Evolutionary conservation across 2,329 filamentous ascomycete species (phyloP).

Genomic region (Epichloe bromicola): DNA sequence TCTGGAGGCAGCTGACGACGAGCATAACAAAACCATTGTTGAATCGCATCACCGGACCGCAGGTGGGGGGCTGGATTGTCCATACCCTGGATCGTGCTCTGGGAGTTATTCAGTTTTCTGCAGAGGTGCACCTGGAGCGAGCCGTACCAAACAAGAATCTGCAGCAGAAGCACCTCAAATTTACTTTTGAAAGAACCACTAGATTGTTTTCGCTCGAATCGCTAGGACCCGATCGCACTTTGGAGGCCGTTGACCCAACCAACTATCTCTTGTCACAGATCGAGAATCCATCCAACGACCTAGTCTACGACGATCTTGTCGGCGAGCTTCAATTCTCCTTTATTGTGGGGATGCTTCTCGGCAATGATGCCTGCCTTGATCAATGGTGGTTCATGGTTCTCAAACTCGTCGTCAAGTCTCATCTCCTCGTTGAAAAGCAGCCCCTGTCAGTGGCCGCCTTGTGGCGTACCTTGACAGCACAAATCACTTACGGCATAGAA

Average conservation of each 20-base stretch:
- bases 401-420: slow-evolving; percentile 37
- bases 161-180: slow-evolving; percentile 29
- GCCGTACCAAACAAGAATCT: slow-evolving; percentile 22
- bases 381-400: slow-evolving; percentile 48
- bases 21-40: slow-evolving; percentile 33
- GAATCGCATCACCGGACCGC: slow-evolving; percentile 31
- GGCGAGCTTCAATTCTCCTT: slow-evolving; percentile 51
- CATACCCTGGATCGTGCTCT: slow-evolving; percentile 40
- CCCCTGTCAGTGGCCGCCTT: slow-evolving; percentile 34
- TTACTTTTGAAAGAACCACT: slow-evolving; percentile 31
- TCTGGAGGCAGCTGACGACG: slow-evolving; percentile 41
- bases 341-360: slow-evolving; percentile 42
- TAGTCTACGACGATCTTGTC: slow-evolving; percentile 31
- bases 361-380: slow-evolving; percentile 45
- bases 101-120: slow-evolving; percentile 26
- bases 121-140: slow-evolving; percentile 26
- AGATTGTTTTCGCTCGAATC: slow-evolving; percentile 28
- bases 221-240: slow-evolving; percentile 25
- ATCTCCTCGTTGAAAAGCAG: slow-evolving; percentile 27
- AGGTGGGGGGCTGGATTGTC: slow-evolving; percentile 34
- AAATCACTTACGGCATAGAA: slow-evolving; percentile 39
- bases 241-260: slow-evolving; percentile 35
- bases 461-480: slow-evolving; percentile 37
- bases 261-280: slow-evolving; percentile 31
- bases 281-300: slow-evolving; percentile 11